Evolutionary conservation across 2,329 filamentous ascomycete species (phyloP).

Genomic region (Hypoxylon sp.): DNA sequence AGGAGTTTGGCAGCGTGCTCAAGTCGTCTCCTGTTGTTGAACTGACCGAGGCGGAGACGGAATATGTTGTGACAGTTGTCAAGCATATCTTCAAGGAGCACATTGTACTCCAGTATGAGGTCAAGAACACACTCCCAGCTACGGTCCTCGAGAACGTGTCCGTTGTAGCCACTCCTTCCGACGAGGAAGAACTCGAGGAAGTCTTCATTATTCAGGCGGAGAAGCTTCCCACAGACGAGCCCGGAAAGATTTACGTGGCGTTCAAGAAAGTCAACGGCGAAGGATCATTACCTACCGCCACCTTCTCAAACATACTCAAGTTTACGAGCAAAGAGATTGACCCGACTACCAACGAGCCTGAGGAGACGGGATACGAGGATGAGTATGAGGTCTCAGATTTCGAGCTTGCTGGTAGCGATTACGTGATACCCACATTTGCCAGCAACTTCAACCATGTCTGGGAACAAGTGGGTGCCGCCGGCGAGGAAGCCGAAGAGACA

Average conservation of each 20-base stretch:
- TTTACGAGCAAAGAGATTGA: constrained; percentile 99
- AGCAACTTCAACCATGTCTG: constrained; percentile 96
- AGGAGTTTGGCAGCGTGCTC: constrained; percentile 88
- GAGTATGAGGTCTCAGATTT: constrained; percentile 98
- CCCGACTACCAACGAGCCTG: constrained; percentile 90
- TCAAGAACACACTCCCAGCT: constrained; percentile 96
- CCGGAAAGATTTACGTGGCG: constrained; percentile 93
- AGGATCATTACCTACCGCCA: constrained; percentile 80
- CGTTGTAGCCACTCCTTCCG: constrained; percentile 81
- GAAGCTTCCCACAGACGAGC: constrained; percentile 85
- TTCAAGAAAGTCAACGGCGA: constrained; percentile 88
- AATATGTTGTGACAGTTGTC: constrained; percentile 93
- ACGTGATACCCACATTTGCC: constrained; percentile 92
- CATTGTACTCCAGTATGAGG: constrained; percentile 93
- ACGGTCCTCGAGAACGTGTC: constrained; percentile 93
- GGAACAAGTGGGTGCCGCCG: constrained; percentile 91
- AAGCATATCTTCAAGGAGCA: constrained; percentile 99
- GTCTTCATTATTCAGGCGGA: constrained; percentile 94
- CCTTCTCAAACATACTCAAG: constrained; percentile 93
- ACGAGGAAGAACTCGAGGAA: constrained; percentile 88
- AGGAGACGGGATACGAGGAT: constrained; percentile 94
- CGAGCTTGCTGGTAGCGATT: constrained; percentile 91
- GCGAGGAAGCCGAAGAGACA: constrained; percentile 92
- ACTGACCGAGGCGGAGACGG: constrained; percentile 95
- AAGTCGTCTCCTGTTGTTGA: constrained; percentile 91